These are phyloP conservation scores for Hemileccinum impolitum DNA, from an alignment of 768 basidiomycete genomes.

Conservation along the genomic window DNA sequence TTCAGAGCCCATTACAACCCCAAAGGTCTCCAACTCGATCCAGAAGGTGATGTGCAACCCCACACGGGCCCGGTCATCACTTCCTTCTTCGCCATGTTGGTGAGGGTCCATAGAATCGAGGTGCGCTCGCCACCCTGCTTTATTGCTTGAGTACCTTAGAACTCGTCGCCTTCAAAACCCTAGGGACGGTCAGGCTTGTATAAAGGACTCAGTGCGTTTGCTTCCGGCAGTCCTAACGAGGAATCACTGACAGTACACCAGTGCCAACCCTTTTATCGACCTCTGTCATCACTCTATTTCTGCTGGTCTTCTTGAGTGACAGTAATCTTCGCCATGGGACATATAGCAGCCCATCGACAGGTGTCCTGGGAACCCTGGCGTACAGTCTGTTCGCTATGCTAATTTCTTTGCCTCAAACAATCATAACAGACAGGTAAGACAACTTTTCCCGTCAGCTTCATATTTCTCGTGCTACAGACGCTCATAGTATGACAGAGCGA, in stretches of 20 bases:
- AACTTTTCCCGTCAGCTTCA: neutral
- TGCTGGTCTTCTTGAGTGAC: conserved; percentile 57
- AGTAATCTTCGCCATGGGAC: conserved; percentile 58
- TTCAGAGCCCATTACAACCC: conserved; percentile 86
- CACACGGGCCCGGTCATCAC: conserved; percentile 77
- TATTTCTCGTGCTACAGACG: neutral
- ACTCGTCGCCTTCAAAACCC: neutral
- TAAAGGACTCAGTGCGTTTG: conserved; percentile 65
- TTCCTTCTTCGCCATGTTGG: conserved; percentile 72
- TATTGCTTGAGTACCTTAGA: neutral
- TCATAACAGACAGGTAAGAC: conserved; percentile 72
- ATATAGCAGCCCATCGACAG: conserved; percentile 61
- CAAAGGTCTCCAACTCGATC: conserved; percentile 75
- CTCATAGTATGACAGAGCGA: conserved; percentile 47
- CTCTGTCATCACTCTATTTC: conserved; percentile 51
- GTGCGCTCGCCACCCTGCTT: conserved; percentile 34
- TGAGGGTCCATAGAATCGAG: conserved; percentile 69
- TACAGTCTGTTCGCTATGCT: conserved; percentile 68
- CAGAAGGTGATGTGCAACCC: conserved; percentile 70
- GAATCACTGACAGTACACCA: conserved; percentile 40
- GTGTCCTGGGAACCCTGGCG: conserved; percentile 56
- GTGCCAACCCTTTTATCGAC: conserved; percentile 52
- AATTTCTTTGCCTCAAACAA: conserved; percentile 62
- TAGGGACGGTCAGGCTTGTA: conserved; percentile 72
- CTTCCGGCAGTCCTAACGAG: conserved; percentile 11